These are phyloP conservation scores for Cystobasidium onofrii DNA, from an alignment of 768 basidiomycete genomes.

Conservation along the genomic window DNA sequence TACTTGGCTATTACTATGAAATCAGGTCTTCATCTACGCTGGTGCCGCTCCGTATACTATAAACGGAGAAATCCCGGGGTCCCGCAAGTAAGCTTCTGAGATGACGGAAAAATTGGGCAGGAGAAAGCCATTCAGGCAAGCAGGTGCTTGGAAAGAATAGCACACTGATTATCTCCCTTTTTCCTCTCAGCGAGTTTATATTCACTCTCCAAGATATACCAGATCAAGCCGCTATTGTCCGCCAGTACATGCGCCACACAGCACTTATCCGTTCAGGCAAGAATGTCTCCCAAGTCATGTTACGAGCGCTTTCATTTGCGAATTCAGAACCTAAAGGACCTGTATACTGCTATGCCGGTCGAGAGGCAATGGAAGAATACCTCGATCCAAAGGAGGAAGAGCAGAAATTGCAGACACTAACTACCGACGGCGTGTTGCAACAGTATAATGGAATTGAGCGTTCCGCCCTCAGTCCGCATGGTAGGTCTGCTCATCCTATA, in stretches of 20 bases:
- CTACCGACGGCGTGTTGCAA: conserved; percentile 42
- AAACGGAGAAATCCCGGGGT: conserved; percentile 56
- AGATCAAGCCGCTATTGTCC: conserved; percentile 63
- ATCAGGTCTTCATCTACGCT: conserved; percentile 60
- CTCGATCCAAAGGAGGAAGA: conserved; percentile 44
- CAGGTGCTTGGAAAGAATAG: not conserved
- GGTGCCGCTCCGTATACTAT: conserved; percentile 60
- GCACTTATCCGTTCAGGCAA: conserved; percentile 56
- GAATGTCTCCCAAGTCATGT: conserved; percentile 52
- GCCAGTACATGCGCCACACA: conserved; percentile 63
- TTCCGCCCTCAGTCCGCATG: conserved; percentile 49
- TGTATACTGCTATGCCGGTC: conserved; percentile 63
- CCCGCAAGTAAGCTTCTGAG: conserved; percentile 54
- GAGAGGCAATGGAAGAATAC: conserved; percentile 65
- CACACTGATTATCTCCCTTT: not conserved
- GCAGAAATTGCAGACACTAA: conserved; percentile 42
- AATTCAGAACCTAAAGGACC: conserved; percentile 65
- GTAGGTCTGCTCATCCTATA: conserved; percentile 40
- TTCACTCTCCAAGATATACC: conserved; percentile 52
- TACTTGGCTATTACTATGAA: too few relatives aligned
- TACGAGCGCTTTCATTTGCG: conserved; percentile 61
- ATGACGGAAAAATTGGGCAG: not conserved
- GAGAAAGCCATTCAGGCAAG: not conserved
- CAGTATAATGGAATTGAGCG: conserved; percentile 56
- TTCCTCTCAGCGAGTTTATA: not conserved